A percentile compares a stretch with the other conserved stretches of the same genome.
Conservation (phyloP, 106 monocot genomes). For the Apostasia ramifera region DNA sequence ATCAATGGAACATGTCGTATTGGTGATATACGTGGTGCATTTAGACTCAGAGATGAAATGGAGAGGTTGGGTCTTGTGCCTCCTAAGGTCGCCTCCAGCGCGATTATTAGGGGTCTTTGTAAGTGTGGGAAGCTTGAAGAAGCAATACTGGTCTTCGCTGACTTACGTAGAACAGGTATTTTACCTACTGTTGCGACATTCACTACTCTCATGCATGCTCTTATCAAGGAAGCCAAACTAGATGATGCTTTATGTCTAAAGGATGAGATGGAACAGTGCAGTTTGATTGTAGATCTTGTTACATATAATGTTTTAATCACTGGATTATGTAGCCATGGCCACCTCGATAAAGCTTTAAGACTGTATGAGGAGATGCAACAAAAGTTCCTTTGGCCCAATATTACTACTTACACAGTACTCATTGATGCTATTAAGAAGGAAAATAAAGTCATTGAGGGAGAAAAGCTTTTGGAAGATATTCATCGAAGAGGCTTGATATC, state of each 20-base stretch:
- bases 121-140: constrained; percentile 81
- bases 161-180: constrained; percentile 35
- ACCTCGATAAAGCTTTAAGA: constrained; percentile 30
- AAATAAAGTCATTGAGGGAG: constrained; percentile 31
- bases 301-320: constrained; percentile 85
- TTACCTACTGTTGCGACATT: constrained; percentile 86
- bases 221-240: constrained; percentile 40
- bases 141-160: constrained; percentile 59
- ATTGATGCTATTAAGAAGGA: constrained; percentile 37
- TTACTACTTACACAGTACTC: constrained; percentile 67
- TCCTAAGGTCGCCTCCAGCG: constrained; percentile 59
- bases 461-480: constrained; percentile 66
- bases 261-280: constrained; percentile 45
- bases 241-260: constrained; percentile 58
- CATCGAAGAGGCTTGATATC: constrained; percentile 57
- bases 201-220: constrained; percentile 72
- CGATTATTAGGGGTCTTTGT: constrained; percentile 69
- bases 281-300: constrained; percentile 62
- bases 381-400: constrained; percentile 66
- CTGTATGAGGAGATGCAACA: constrained; percentile 72
- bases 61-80: constrained; percentile 45
- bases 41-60: constrained; percentile 81
- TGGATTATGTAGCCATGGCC: constrained; percentile 41
- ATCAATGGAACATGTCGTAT: constrained; percentile 75
- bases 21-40: constrained; percentile 65